These are phyloP conservation scores for Yamadazyma conglobata DNA, from an alignment of 1,139 yeast genomes.

Conservation along the genomic window DNA sequence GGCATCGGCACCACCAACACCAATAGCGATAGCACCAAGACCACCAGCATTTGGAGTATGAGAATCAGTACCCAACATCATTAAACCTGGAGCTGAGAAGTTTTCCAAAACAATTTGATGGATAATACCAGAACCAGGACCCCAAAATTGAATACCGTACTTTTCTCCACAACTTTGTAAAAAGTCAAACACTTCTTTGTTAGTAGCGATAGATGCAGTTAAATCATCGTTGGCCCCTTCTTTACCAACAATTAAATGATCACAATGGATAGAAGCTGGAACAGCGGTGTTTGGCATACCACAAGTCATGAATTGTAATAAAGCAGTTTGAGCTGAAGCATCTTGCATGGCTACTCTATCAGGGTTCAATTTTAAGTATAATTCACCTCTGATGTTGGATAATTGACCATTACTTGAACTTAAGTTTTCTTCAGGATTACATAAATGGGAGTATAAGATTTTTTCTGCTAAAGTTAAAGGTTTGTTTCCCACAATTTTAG, in stretches of 20 bases:
- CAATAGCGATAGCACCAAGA: constrained; percentile 93
- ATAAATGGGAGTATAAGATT: constrained; percentile 86
- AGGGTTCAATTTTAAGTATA: constrained; percentile 88
- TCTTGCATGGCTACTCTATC: constrained; percentile 99
- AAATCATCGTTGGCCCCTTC: constrained; percentile 85
- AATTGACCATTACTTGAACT: constrained; percentile 44
- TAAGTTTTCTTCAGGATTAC: constrained; percentile 77
- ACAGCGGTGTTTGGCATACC: constrained; percentile 83
- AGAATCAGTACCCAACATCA: constrained; percentile 97
- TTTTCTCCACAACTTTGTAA: constrained; percentile 85
- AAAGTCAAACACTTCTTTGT: constrained; percentile 92
- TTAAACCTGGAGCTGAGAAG: constrained; percentile 88
- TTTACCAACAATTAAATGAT: constrained; percentile 93
- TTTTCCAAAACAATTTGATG: constrained; percentile 97
- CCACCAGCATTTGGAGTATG: constrained; percentile 99
- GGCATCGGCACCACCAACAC: constrained; percentile 99
- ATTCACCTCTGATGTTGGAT: constrained; percentile 69
- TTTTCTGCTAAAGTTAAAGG: constrained; percentile 93
- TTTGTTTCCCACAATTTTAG: constrained; percentile 57
- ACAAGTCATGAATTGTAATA: constrained; percentile 94
- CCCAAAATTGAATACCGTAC: constrained; percentile 98
- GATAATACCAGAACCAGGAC: constrained; percentile 97
- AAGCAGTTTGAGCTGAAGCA: constrained; percentile 98
- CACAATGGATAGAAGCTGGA: constrained; percentile 96
- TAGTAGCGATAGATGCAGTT: constrained; percentile 69